Percentiles rank a stretch among this genome's conserved stretches.
Conservation (phyloP, 371 early-diverging fungal species). For the Actinomortierella ambigua region DNA sequence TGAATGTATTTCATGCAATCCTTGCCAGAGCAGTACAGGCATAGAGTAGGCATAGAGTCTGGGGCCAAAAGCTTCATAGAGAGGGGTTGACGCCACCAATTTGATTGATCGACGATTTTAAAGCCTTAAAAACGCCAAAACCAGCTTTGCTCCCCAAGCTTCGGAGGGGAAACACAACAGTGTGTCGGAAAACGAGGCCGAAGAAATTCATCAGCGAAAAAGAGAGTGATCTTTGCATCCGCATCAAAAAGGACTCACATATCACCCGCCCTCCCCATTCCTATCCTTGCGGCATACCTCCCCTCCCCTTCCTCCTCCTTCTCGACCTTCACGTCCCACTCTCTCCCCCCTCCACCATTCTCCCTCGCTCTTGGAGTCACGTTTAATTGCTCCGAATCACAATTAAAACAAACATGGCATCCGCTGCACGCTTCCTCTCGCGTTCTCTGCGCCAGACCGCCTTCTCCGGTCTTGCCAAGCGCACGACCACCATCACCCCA, state of each 20-base stretch:
- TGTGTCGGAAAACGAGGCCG: no score
- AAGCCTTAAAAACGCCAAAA: no score
- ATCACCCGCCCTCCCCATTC: constrained; percentile 7
- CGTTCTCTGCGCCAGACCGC: constrained; percentile 7
- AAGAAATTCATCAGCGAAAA: no score
- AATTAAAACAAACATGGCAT: constrained; percentile 21
- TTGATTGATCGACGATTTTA: no score
- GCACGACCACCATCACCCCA: neutral
- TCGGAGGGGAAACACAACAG: no score
- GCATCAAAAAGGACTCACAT: neutral
- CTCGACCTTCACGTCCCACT: neutral
- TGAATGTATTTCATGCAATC: no score
- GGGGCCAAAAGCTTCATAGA: no score
- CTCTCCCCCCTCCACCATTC: neutral
- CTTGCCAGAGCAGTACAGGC: no score
- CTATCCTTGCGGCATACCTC: neutral
- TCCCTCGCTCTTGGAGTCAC: neutral
- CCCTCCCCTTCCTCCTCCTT: constrained; percentile 3
- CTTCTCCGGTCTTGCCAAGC: neutral
- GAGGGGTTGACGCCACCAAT: no score
- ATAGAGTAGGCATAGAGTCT: no score
- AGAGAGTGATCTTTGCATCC: no score
- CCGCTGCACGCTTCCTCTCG: constrained; percentile 42
- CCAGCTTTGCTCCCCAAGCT: no score
- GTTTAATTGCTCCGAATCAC: neutral